These are phyloP conservation scores for Plectosphaerella plurivora DNA, from an alignment of 2,329 filamentous ascomycete species.

Conservation along the genomic window DNA sequence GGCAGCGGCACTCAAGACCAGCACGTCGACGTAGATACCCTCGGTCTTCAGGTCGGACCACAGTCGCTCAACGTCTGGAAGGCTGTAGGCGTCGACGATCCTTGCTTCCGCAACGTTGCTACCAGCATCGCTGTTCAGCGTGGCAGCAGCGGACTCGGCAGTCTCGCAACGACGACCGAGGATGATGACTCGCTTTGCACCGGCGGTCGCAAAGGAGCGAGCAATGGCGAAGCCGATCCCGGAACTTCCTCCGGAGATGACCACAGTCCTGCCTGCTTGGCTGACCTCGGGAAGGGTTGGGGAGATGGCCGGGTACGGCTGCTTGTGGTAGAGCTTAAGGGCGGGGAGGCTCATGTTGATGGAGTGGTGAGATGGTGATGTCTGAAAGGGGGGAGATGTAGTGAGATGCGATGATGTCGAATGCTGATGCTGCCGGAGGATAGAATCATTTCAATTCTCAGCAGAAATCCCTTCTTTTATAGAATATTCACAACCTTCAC, in stretches of 20 bases:
- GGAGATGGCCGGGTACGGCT: constrained; percentile 33
- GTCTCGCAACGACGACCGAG: constrained; percentile 37
- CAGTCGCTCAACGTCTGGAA: constrained; percentile 1
- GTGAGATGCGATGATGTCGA: not conserved
- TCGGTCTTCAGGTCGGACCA: constrained; percentile 7
- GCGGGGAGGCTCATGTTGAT: not conserved
- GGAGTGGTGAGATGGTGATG: not conserved
- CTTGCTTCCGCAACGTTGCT: not conserved
- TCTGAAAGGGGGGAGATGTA: not conserved
- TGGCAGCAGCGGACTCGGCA: constrained; percentile 21
- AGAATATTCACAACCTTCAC: not conserved
- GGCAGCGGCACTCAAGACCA: constrained; percentile 20
- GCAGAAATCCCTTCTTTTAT: not conserved
- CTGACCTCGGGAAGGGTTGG: constrained; percentile 29
- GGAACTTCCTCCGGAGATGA: constrained; percentile 61
- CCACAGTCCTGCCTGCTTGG: constrained; percentile 43
- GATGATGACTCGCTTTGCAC: constrained; percentile 31
- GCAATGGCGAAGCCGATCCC: constrained; percentile 66
- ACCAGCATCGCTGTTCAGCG: not conserved
- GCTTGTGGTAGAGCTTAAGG: constrained; percentile 16
- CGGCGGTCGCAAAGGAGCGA: constrained; percentile 45
- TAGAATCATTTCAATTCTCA: not conserved
- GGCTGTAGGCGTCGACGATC: not conserved
- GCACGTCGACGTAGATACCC: constrained; percentile 19
- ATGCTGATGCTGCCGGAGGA: too few relatives aligned